Evolutionary conservation across 495 filamentous ascomycete species (phyloP).

Genomic region (Penicillium verhagenii): DNA sequence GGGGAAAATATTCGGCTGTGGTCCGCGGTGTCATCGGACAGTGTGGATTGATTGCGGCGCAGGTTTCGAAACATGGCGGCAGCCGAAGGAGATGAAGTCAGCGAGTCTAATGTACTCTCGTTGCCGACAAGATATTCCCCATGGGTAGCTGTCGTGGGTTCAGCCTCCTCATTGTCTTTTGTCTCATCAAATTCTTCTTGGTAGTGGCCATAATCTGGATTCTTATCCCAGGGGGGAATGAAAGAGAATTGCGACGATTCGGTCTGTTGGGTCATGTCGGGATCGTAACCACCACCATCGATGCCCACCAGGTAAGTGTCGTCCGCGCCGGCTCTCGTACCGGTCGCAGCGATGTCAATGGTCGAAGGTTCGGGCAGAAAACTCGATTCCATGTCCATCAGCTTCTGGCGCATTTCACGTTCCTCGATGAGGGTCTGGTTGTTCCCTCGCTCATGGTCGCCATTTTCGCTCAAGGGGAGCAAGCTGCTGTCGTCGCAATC

Average conservation of each 20-base stretch:
- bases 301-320: slow-evolving; percentile 46
- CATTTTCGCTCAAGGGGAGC: slow-evolving; percentile 38
- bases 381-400: slow-evolving; percentile 87
- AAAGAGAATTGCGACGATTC: slow-evolving; percentile 32
- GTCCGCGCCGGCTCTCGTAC: slow-evolving; percentile 31
- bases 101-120: slow-evolving; percentile 58
- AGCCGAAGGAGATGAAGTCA: slow-evolving; percentile 65
- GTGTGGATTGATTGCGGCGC: slow-evolving; percentile 24
- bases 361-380: slow-evolving; percentile 61
- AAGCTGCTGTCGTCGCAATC: slow-evolving; percentile 42
- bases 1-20: slow-evolving; percentile 24
- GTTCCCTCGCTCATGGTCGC: slow-evolving; percentile 37
- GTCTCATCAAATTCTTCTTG: slow-evolving; percentile 3
- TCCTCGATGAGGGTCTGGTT: slow-evolving; percentile 59
- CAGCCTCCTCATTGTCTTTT: slow-evolving; percentile 19
- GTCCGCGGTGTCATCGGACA: slow-evolving; percentile 18
- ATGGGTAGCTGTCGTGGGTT: slow-evolving; percentile 18
- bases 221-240: slow-evolving; percentile 25
- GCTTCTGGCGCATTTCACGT: slow-evolving; percentile 63
- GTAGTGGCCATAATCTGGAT: slow-evolving; percentile 19
- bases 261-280: slow-evolving; percentile 12
- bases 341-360: slow-evolving; percentile 35
- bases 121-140: slow-evolving; percentile 37
- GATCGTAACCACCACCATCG: slow-evolving; percentile 24
- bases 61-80: slow-evolving; percentile 59